Evolutionary conservation across 306 rosid species (phyloP), one percentile per base, ranked within the genome.

Genomic region (Prunus kanzakura): DNA sequence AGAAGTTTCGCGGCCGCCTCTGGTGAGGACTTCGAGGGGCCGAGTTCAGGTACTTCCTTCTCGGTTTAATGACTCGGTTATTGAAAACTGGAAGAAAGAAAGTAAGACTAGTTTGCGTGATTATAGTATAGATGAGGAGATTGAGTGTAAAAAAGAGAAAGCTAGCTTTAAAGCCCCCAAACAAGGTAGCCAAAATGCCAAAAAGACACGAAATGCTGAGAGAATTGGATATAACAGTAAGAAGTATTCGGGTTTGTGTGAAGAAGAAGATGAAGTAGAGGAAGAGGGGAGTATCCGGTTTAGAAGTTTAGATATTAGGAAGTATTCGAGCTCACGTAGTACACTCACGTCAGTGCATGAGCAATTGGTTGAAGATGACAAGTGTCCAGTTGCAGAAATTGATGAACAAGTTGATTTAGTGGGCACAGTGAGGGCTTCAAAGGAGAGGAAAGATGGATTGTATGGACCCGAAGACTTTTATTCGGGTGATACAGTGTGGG

Each of bases 31-130:
- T 15, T 93, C 90, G 9, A 86, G 99, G 72, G 99, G 99, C 23
- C 81, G 99, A 35, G 99, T 93, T 75, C 99, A 93, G 94, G 99
- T 93, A 55, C 96, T 96, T 4, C 99, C 99, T 80, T 96, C 99
- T 8, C 89, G 98, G 64, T 93, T 96, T 74, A 96, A 96, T 8
- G 99, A 96, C 73, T 93, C 99, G 6, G 98, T 96, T 54, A 89
- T 96, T 69, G 99, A 96, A 79, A 88, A 96, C 86, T 96, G 99
- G 99, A 91, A 80, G 88, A 93, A 96, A 62, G 99, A 93, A 13
- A 67, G 89, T 41, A 95, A 87, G 86, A 82, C 75, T 41, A 82
- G 78, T 75, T 38, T 79, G 73, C 88, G 83, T 43, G 91, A 92
- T 78, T 19, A 61, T 79, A 85, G 81, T 45, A 56, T 71, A 32